phyloP scores from a whole-genome alignment of 1,139 yeast genomes.

The Kodamaea ohmeri region DNA sequence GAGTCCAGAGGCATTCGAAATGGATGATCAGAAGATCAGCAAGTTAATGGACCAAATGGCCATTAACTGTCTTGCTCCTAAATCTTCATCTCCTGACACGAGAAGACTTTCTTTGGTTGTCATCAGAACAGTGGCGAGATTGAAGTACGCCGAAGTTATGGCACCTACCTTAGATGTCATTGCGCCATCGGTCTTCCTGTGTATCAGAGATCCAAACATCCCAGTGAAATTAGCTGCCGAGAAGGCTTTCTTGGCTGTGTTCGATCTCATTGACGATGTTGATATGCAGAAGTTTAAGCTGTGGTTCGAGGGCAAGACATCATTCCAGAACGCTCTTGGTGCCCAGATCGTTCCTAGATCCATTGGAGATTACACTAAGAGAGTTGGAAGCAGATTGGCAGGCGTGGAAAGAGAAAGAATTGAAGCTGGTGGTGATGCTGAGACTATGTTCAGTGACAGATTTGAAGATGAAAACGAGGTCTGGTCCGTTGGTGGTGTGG shows the following conservation, averaged over 20 bases:
- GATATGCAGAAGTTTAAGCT: conserved; percentile 51
- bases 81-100: conserved; percentile 68
- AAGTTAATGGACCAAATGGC: conserved; percentile 51
- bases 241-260: conserved; percentile 75
- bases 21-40: conserved; percentile 36
- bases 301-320: conserved; percentile 50
- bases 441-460: conserved; percentile 78
- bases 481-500: conserved; percentile 82
- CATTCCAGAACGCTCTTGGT: conserved; percentile 41
- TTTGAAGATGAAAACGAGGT: conserved; percentile 84
- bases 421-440: conserved; percentile 88
- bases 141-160: conserved; percentile 48
- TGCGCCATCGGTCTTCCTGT: conserved; percentile 73
- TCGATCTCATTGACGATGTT: conserved; percentile 70
- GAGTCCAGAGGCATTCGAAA: conserved; percentile 25
- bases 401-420: conserved; percentile 81
- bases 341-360: conserved; percentile 65
- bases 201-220: conserved; percentile 80
- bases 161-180: conserved; percentile 54
- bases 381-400: conserved; percentile 84
- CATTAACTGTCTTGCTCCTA: conserved; percentile 48
- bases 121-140: conserved; percentile 69
- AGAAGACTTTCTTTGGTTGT: conserved; percentile 78
- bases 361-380: conserved; percentile 79
- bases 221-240: conserved; percentile 96